Evolutionary conservation across 148 eudicot genomes (phyloP), one percentile per base, ranked within the genome.

Genomic region (Suaeda aralocaspica): DNA sequence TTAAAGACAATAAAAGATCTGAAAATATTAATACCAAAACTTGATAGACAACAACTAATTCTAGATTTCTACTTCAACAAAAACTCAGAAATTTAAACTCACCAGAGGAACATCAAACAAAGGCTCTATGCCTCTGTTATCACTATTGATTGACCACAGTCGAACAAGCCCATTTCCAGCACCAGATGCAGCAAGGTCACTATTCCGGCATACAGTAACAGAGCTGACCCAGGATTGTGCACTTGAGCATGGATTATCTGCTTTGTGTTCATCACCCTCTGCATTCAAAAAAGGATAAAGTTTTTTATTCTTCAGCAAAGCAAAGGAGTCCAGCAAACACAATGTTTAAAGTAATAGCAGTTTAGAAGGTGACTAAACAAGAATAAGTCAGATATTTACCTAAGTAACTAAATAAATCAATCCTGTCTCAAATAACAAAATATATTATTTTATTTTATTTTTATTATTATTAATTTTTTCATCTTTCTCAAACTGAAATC

Each of bases 121-220:
- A 29, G 99, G 96, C 46, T 66, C 75, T 29, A 95, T 64, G 76
- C 88, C 90, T 78, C 84, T 91, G 72, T 82, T 77, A 56, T 95
- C 99, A 66, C 60, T 86, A 71, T 89, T 88, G 76, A 95, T 86
- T 67, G 74, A 83, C 99, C 99, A 95, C 60, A 91, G 78, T 48
- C 86, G 90, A 76, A 91, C 81, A 71, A 52, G 79, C 28, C 97
- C 97, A 76, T 89, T 91, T 51, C 96, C 99, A 67, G 99, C 97
- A 75, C 97, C 99, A 13, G 99, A 95, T 67, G 96, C 96, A 67
- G 99, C 97, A 66, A 91, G 86, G 80, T 95, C 99, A 69, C 99
- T 95, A 77, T 79, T 86, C 77, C 89, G 81, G 74, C 99, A 95
- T 31, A 91, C 87, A 25, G 89, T 67, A 56, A 95, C 82, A 30